Base-by-base conservation (phyloP, 2,329 filamentous ascomycete species). In the Trichoderma endophyticum region DNA sequence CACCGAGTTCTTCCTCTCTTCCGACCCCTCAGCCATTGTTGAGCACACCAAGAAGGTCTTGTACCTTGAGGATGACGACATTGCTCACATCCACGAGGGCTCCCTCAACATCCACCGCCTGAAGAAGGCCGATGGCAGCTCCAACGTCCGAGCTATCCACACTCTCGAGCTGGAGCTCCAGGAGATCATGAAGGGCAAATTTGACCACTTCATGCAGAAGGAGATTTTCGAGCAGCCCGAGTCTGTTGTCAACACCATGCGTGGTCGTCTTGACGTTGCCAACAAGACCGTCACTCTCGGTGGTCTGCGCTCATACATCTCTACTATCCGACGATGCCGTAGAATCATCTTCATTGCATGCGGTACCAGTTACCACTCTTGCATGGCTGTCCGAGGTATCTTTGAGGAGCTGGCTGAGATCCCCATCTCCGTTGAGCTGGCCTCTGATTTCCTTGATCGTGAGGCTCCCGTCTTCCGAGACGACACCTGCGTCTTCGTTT, bases 191-290 rank as follows among this genome's bases (percentile, higher is more conserved):
- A 99, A 99, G 92, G 96, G 96, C 84, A 97, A 96, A 82, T 99
- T 98, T 84, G 96, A 99, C 83, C 96, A 99, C 87, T 99, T 98
- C 88, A 99, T 99, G 96, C 96, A 99, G 84, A 99, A 99, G 90
- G 96, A 99, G 84, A 99, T 99, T 80, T 99, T 99, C 83, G 96
- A 99, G 88, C 96, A 99, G 87, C 96, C 96, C 80, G 96, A 99
- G 86, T 99, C 96, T 15, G 94, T 99, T 74, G 91, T 99, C 86
- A 99, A 99, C 89, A 98, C 96, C 77, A 99, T 99, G 96, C 94
- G 96, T 90, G 96, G 96, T 85, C 96, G 96, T 86, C 87, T 99
- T 78, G 96, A 99, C 83, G 88, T 92, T 73, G 92, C 90, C 78
- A 97, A 98, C 88, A 97, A 97, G 89, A 93, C 90, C 72, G 95